A percentile compares a stretch with the other conserved stretches of the same genome.
These are phyloP conservation scores for Syncephalastrum racemosum DNA, from an alignment of 371 early-diverging fungal genomes.

Conservation along the genomic window DNA sequence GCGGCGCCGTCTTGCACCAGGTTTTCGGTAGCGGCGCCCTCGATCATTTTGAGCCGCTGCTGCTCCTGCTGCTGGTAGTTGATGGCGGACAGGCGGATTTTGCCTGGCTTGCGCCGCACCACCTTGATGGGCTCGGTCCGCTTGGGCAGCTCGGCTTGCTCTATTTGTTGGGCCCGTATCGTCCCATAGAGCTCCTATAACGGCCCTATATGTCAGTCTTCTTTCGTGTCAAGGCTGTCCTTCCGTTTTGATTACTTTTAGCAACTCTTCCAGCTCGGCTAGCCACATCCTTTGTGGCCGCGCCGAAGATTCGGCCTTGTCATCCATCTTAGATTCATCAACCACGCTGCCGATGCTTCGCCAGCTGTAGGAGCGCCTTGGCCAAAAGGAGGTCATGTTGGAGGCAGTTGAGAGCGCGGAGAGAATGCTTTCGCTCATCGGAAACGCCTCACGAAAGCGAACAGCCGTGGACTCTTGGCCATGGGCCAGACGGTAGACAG, in stretches of 20 bases:
- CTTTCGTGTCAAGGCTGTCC: too few species aligned
- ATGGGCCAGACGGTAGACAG: slow-evolving; percentile 19
- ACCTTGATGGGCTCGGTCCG: slow-evolving; percentile 3
- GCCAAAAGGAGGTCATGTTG: slow-evolving; percentile 1
- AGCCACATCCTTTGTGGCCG: slow-evolving; percentile 22
- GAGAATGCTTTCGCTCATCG: slow-evolving; percentile 10
- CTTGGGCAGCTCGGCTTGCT: slow-evolving; percentile 14
- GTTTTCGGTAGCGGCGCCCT: too few species aligned
- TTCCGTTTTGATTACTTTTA: slow-evolving; percentile 20
- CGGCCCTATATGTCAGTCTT: too few species aligned
- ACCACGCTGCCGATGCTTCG: not conserved
- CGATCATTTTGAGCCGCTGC: too few species aligned
- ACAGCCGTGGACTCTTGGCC: not conserved
- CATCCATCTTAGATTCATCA: too few species aligned
- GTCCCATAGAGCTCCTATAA: slow-evolving; percentile 25
- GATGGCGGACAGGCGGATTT: too few species aligned
- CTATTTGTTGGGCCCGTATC: slow-evolving; percentile 20
- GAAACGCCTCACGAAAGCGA: not conserved
- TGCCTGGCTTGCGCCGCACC: not conserved
- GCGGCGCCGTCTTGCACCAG: too few species aligned
- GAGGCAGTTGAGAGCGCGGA: slow-evolving; percentile 15
- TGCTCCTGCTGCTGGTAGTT: too few species aligned
- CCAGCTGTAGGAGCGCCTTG: not conserved
- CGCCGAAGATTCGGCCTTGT: too few species aligned
- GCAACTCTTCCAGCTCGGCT: slow-evolving; percentile 23